These are phyloP conservation scores for Discostella pseudostelligera DNA, from an alignment of 108 stramenopile genomes.

Conservation along the genomic window DNA sequence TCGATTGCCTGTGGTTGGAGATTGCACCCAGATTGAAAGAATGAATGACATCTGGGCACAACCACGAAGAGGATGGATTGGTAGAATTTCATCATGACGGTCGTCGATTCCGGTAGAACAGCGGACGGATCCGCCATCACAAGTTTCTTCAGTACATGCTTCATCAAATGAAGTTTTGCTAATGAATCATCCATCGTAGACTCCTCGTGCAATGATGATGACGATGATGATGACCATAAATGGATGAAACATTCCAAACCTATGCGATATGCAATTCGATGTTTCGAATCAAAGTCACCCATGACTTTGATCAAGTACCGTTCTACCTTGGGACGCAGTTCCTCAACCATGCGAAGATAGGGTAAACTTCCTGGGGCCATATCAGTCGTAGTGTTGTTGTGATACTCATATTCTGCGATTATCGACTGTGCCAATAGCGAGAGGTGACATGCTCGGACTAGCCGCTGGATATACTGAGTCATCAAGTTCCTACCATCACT, in stretches of 20 bases:
- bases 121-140: not conserved
- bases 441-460: not conserved
- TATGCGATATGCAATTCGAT: not conserved
- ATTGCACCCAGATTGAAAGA: slow-evolving; percentile 2
- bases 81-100: slow-evolving; percentile 9
- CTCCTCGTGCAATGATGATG: not conserved
- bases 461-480: too few relatives aligned
- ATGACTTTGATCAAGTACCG: slow-evolving; percentile 13
- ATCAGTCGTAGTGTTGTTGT: not conserved
- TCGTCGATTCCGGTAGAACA: slow-evolving; percentile 2
- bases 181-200: slow-evolving; percentile 13
- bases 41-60: slow-evolving; percentile 27
- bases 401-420: not conserved
- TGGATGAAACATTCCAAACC: slow-evolving; percentile 18
- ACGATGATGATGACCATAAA: not conserved
- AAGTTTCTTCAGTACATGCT: slow-evolving; percentile 17
- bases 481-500: too few relatives aligned
- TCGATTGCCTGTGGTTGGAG: slow-evolving; percentile 14
- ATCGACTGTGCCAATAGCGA: slow-evolving; percentile 5
- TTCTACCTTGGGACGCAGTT: slow-evolving; percentile 19
- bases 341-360: slow-evolving; percentile 21
- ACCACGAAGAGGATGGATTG: slow-evolving; percentile 21
- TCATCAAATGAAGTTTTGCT: slow-evolving; percentile 27
- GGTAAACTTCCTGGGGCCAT: not conserved
- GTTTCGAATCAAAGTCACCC: not conserved